A percentile compares a stretch with the other conserved stretches of the same genome.
phyloP scores from a whole-genome alignment of 176 grass and related monocot genomes.

The Oryza coarctata region DNA sequence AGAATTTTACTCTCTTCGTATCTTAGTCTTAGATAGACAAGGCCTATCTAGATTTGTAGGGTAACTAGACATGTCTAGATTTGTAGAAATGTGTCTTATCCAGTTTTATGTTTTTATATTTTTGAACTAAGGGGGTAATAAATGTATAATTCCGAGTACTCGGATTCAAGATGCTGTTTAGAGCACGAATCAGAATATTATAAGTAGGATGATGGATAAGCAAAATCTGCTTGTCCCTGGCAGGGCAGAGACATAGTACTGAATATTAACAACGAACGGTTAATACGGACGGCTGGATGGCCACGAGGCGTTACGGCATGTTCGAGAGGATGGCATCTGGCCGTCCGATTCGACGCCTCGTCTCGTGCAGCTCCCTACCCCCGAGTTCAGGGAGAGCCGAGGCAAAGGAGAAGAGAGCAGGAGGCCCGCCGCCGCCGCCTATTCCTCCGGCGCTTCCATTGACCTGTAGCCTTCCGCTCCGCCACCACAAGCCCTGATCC shows the following conservation, averaged over 20 bases:
- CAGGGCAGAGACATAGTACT: too few relatives aligned
- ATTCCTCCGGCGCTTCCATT: conserved; percentile 23
- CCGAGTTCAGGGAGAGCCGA: neutral
- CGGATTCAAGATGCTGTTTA: neutral
- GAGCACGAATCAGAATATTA: too few relatives aligned
- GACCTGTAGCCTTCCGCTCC: conserved; percentile 23
- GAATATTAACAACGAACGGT: neutral
- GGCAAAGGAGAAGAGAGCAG: neutral
- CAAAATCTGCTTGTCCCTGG: too few relatives aligned
- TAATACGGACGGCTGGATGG: conserved; percentile 23
- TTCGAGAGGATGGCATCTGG: neutral
- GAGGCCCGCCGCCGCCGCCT: conserved; percentile 12
- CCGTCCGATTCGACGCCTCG: neutral
- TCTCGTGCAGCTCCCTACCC: neutral
- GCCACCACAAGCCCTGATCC: conserved; percentile 14
- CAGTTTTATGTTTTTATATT: too few relatives aligned
- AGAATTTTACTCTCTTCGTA: too few relatives aligned
- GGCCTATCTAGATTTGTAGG: too few relatives aligned
- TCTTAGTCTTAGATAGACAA: too few relatives aligned
- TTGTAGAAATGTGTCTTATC: too few relatives aligned
- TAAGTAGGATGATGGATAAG: too few relatives aligned
- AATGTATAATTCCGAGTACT: neutral
- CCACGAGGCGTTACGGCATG: neutral
- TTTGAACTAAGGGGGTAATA: too few relatives aligned
- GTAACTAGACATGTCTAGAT: too few relatives aligned